phyloP scores from a whole-genome alignment of 2,329 filamentous ascomycete genomes.

The Aureobasidium sp. region DNA sequence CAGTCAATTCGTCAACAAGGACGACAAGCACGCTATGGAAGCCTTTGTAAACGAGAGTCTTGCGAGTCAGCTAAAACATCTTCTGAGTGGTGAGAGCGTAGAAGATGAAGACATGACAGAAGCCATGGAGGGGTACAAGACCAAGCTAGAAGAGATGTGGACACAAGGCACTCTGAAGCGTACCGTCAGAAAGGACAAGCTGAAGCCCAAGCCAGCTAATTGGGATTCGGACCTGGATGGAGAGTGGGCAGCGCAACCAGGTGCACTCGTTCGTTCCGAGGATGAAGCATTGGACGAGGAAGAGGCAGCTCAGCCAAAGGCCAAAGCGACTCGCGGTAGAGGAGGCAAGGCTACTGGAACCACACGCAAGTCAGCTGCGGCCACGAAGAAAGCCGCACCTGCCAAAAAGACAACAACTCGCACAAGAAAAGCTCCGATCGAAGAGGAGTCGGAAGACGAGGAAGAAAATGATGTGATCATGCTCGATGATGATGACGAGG shows the following conservation, averaged over 20 bases:
- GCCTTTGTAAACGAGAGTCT: constrained; percentile 38
- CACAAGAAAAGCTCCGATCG: constrained; percentile 33
- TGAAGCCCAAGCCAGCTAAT: constrained; percentile 63
- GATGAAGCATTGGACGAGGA: constrained; percentile 37
- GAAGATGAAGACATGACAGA: constrained; percentile 57
- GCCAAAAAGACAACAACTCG: constrained; percentile 26
- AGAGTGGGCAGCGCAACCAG: constrained; percentile 72
- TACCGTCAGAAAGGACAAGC: constrained; percentile 32
- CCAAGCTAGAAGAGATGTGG: constrained; percentile 63
- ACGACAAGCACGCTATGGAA: constrained; percentile 83
- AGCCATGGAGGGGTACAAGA: constrained; percentile 47
- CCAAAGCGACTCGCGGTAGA: constrained; percentile 38
- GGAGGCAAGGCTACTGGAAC: constrained; percentile 35
- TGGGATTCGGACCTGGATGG: constrained; percentile 93
- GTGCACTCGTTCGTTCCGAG: constrained; percentile 50
- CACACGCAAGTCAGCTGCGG: constrained; percentile 28
- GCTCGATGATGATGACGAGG: constrained; percentile 40
- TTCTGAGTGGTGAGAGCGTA: constrained; percentile 52
- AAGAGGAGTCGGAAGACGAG: constrained; percentile 35
- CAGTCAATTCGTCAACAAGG: constrained; percentile 85
- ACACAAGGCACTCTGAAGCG: constrained; percentile 53
- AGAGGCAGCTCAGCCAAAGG: constrained; percentile 23
- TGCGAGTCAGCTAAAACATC: constrained; percentile 34
- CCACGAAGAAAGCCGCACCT: constrained; percentile 28
- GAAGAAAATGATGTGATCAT: constrained; percentile 32